Evolutionary conservation across 306 rosid genomes (phyloP).

Genomic region (Fragaria iinumae): DNA sequence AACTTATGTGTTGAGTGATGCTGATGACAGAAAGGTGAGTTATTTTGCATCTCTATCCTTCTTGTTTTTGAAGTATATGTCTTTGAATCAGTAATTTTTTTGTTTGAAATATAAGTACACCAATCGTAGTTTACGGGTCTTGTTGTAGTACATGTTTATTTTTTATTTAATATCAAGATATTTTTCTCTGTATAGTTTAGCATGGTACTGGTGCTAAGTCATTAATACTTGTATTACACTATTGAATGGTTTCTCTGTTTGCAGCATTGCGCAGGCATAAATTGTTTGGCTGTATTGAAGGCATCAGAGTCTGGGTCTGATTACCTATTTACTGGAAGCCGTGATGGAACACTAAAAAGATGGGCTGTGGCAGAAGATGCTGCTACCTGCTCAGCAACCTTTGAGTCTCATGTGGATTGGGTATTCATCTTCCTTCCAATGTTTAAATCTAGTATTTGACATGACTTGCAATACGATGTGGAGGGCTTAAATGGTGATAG

Average conservation of each 20-base stretch:
- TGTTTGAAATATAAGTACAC: conserved; percentile 1
- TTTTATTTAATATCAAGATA: not conserved
- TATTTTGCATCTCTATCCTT: conserved; percentile 8
- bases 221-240: conserved; percentile 10
- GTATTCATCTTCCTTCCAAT: conserved; percentile 40
- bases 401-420: conserved; percentile 99
- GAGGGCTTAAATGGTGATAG: not conserved
- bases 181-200: not conserved
- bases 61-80: conserved; percentile 1
- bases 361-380: conserved; percentile 72
- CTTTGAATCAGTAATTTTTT: not conserved
- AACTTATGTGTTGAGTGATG: conserved; percentile 80
- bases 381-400: conserved; percentile 84
- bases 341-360: conserved; percentile 95
- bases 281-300: conserved; percentile 69
- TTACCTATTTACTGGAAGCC: conserved; percentile 91
- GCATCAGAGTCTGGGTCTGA: conserved; percentile 57
- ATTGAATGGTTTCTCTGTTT: conserved; percentile 35
- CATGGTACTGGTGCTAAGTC: not conserved
- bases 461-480: not conserved
- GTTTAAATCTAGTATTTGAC: not conserved
- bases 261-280: conserved; percentile 97
- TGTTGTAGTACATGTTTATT: not conserved
- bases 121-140: not conserved
- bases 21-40: conserved; percentile 76